Conservation (phyloP, 345 rosid genomes). For the Firmiana major region DNA sequence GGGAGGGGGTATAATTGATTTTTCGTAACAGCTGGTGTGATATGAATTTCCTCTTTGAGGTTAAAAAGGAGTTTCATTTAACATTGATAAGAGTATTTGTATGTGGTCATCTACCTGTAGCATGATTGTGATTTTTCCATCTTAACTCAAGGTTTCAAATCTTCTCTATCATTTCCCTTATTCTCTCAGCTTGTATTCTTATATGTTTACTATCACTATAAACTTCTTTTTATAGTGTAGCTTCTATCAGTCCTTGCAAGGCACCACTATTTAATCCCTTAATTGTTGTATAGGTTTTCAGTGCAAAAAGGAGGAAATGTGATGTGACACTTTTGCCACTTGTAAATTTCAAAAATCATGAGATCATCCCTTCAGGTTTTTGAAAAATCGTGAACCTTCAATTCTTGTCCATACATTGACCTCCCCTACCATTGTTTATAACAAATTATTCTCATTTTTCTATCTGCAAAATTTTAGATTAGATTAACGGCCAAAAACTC, state of each 20-base stretch:
- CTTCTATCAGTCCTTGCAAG: not conserved
- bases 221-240: not conserved
- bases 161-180: not conserved
- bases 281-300: not conserved
- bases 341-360: not conserved
- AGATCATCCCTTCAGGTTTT: not conserved
- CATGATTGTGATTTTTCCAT: not conserved
- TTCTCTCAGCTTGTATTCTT: not conserved
- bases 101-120: not conserved
- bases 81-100: not conserved
- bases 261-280: not conserved
- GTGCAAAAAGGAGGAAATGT: not conserved
- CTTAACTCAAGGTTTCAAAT: not conserved
- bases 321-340: not conserved
- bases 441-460: too few relatives aligned
- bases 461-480: not conserved
- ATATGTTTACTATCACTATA: not conserved
- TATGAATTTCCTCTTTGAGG: not conserved
- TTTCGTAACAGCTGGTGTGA: not conserved
- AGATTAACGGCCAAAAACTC: not conserved
- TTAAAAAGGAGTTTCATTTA: not conserved
- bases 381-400: not conserved
- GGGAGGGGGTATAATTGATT: not conserved
- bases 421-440: not conserved
- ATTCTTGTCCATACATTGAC: not conserved